Conservation (phyloP, 2,329 filamentous ascomycete species). For the Neonectria punicea region DNA sequence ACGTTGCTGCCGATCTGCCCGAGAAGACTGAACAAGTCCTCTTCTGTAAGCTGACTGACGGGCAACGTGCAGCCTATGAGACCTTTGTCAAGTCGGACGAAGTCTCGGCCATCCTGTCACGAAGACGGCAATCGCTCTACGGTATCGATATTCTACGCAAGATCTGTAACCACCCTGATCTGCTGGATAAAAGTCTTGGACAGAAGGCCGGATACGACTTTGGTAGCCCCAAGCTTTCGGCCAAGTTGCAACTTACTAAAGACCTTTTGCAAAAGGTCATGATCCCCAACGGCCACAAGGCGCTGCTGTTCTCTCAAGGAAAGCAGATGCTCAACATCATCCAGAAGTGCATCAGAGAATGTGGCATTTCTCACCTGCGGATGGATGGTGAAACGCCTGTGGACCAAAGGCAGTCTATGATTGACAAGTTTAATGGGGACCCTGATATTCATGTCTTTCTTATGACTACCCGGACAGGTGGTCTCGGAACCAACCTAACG, state of each 20-base stretch:
- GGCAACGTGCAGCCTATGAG: constrained; percentile 84
- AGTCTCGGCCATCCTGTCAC: constrained; percentile 82
- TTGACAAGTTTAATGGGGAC: constrained; percentile 91
- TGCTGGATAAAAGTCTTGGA: constrained; percentile 71
- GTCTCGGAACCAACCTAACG: constrained; percentile 92
- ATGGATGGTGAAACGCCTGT: constrained; percentile 96
- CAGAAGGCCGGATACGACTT: constrained; percentile 76
- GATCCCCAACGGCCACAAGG: constrained; percentile 92
- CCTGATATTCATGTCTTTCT: constrained; percentile 87
- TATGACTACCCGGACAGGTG: constrained; percentile 94
- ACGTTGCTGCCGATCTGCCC: constrained; percentile 92
- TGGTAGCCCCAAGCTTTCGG: constrained; percentile 81
- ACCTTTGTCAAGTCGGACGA: constrained; percentile 84
- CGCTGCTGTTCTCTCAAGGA: constrained; percentile 90
- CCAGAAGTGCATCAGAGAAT: constrained; percentile 80
- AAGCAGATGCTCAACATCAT: constrained; percentile 96
- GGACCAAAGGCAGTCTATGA: constrained; percentile 86
- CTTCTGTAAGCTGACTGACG: constrained; percentile 87
- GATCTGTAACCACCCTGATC: constrained; percentile 96
- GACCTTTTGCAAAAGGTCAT: constrained; percentile 83
- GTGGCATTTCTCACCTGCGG: constrained; percentile 79
- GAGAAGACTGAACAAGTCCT: constrained; percentile 97
- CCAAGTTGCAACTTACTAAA: constrained; percentile 96
- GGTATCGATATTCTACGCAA: constrained; percentile 94
- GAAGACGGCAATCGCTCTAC: constrained; percentile 81